These are phyloP conservation scores for Rhizophora mangle DNA, from an alignment of 345 rosid species.

Conservation along the genomic window DNA sequence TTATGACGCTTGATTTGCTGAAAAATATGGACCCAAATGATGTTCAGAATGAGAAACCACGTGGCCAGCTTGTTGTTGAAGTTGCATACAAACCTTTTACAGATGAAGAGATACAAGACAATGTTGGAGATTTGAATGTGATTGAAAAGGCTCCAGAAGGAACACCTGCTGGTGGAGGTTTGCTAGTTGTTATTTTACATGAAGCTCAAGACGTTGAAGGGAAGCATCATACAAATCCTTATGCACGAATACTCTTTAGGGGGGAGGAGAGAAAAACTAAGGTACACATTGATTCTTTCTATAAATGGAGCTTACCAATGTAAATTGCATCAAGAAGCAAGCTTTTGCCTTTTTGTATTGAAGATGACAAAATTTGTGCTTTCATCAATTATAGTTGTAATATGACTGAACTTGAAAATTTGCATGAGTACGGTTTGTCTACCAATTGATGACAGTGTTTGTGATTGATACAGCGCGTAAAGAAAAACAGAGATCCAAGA, in stretches of 20 bases:
- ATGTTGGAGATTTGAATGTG: constrained; percentile 42
- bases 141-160: constrained; percentile 80
- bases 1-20: constrained; percentile 60
- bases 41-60: constrained; percentile 52
- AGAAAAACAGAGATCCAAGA: constrained; percentile 92
- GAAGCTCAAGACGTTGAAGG: constrained; percentile 94
- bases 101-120: constrained; percentile 48
- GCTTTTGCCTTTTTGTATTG: background rate
- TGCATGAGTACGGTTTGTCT: background rate
- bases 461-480: constrained; percentile 45
- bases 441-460: constrained; percentile 6
- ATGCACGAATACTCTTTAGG: constrained; percentile 56
- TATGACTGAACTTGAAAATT: background rate
- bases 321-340: background rate
- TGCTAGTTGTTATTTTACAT: constrained; percentile 72
- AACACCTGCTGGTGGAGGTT: constrained; percentile 84
- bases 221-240: constrained; percentile 88
- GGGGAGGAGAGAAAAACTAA: constrained; percentile 89
- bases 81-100: constrained; percentile 71
- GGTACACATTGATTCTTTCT: constrained; percentile 32
- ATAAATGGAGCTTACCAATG: background rate
- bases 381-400: background rate
- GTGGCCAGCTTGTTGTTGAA: constrained; percentile 76
- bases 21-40: constrained; percentile 69
- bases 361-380: background rate